Conservation (phyloP, 164 flowering plant genomes). For the Vitis cinerea region DNA sequence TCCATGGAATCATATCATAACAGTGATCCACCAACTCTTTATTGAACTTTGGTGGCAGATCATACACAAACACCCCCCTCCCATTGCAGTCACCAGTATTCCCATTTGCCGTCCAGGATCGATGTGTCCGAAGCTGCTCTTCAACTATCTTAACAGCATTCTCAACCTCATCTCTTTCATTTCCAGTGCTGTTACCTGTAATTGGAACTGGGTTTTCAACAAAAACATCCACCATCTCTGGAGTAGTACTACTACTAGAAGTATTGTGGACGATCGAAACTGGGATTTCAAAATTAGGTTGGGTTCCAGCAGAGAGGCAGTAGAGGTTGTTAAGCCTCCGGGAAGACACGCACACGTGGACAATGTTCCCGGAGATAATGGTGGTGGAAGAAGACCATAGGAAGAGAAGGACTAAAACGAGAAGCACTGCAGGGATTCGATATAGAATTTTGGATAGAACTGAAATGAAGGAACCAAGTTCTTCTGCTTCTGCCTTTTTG, state of each 20-base stretch:
- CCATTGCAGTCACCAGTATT: slow-evolving; percentile 34
- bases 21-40: slow-evolving; percentile 58
- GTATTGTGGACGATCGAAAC: slow-evolving; percentile 11
- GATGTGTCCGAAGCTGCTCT: slow-evolving; percentile 46
- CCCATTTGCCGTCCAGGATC: slow-evolving; percentile 38
- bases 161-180: slow-evolving; percentile 12
- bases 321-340: slow-evolving; percentile 66
- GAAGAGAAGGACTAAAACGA: slow-evolving; percentile 38
- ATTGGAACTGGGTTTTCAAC: background rate
- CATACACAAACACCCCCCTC: slow-evolving; percentile 65
- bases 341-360: slow-evolving; percentile 67
- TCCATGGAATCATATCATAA: slow-evolving; percentile 54
- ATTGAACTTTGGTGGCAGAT: slow-evolving; percentile 75
- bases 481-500: slow-evolving; percentile 17
- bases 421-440: slow-evolving; percentile 31
- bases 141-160: slow-evolving; percentile 36
- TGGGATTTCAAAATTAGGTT: slow-evolving; percentile 37
- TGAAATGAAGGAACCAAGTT: slow-evolving; percentile 6
- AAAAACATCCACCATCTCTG: background rate
- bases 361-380: slow-evolving; percentile 51
- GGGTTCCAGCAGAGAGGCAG: slow-evolving; percentile 67
- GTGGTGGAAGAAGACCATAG: slow-evolving; percentile 66
- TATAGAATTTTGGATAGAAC: slow-evolving; percentile 18
- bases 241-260: background rate
- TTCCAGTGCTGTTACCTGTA: background rate